A percentile compares a stretch with the other conserved stretches of the same genome.
These are phyloP conservation scores for Acanthamoeba healyi DNA, from an alignment of 208 protist species.

Conservation along the genomic window DNA sequence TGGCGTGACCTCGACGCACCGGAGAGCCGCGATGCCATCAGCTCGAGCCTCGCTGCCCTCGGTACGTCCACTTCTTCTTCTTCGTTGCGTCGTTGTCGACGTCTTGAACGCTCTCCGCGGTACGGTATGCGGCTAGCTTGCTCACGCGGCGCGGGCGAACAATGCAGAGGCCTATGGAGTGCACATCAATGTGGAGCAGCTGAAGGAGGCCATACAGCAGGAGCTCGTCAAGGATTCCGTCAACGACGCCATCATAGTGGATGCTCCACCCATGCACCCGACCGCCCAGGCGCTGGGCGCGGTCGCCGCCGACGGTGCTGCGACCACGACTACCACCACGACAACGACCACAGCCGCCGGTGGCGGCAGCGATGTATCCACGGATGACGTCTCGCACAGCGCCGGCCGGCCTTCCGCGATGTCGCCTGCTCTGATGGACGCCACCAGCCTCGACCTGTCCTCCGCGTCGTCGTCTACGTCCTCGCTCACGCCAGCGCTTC, in stretches of 20 bases:
- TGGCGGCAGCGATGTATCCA: neutral
- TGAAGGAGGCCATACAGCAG: neutral
- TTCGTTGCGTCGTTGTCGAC: no score
- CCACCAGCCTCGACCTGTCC: neutral
- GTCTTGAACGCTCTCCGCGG: no score
- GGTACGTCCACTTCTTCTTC: neutral
- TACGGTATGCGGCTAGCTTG: no score
- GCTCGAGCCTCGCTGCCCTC: neutral
- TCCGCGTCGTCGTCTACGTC: neutral
- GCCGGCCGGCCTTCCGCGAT: no score
- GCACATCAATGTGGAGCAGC: neutral
- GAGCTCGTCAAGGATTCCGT: neutral
- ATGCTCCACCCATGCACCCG: no score
- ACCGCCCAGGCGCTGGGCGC: no score
- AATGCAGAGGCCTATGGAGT: conserved; percentile 19
- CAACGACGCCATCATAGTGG: neutral
- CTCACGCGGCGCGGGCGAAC: no score
- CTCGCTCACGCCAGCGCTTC: neutral
- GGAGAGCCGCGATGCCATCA: neutral
- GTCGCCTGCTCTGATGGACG: neutral
- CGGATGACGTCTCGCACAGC: neutral
- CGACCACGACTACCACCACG: neutral
- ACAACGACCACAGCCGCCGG: neutral
- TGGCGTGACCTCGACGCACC: conserved; percentile 22
- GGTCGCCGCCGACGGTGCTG: neutral